Evolutionary conservation across 2,329 filamentous ascomycete species (phyloP).

Genomic region (Salinomyces thailandicus): DNA sequence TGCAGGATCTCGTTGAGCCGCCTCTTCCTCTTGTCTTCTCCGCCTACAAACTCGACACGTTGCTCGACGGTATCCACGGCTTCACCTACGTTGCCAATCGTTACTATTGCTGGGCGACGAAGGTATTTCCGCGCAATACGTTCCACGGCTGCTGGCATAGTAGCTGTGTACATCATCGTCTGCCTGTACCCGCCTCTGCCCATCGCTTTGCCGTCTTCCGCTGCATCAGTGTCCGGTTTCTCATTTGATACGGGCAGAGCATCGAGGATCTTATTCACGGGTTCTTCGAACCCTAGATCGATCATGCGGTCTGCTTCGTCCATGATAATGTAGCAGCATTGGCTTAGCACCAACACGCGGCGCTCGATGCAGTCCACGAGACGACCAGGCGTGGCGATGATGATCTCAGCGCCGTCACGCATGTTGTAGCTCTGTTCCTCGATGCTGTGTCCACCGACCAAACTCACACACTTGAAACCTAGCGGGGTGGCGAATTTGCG

Average conservation of each 20-base stretch:
- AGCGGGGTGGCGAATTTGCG: slow-evolving; percentile 83
- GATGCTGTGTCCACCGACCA: slow-evolving; percentile 92
- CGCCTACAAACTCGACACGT: slow-evolving; percentile 78
- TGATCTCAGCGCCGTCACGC: slow-evolving; percentile 87
- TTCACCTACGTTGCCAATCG: slow-evolving; percentile 87
- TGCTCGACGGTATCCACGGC: slow-evolving; percentile 97
- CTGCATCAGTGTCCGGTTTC: slow-evolving; percentile 87
- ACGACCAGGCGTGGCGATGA: slow-evolving; percentile 96
- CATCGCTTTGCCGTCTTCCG: slow-evolving; percentile 81
- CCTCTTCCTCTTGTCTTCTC: slow-evolving; percentile 95
- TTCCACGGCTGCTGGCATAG: slow-evolving; percentile 87
- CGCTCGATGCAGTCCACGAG: slow-evolving; percentile 95
- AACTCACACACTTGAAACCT: slow-evolving; percentile 89
- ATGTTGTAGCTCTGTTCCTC: slow-evolving; percentile 89
- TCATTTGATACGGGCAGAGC: slow-evolving; percentile 86
- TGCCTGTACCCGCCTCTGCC: slow-evolving; percentile 76
- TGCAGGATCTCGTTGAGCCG: slow-evolving; percentile 81
- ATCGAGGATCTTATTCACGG: slow-evolving; percentile 93
- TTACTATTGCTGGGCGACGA: slow-evolving; percentile 82
- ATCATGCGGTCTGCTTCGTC: slow-evolving; percentile 99
- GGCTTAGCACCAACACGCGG: slow-evolving; percentile 79
- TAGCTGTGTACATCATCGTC: slow-evolving; percentile 99
- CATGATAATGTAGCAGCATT: slow-evolving; percentile 98
- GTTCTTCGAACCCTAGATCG: slow-evolving; percentile 93
- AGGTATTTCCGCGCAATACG: slow-evolving; percentile 96